Evolutionary conservation across 257 asterid species (phyloP), one percentile per base, ranked within the genome.

Genomic region (Solanum etuberosum): DNA sequence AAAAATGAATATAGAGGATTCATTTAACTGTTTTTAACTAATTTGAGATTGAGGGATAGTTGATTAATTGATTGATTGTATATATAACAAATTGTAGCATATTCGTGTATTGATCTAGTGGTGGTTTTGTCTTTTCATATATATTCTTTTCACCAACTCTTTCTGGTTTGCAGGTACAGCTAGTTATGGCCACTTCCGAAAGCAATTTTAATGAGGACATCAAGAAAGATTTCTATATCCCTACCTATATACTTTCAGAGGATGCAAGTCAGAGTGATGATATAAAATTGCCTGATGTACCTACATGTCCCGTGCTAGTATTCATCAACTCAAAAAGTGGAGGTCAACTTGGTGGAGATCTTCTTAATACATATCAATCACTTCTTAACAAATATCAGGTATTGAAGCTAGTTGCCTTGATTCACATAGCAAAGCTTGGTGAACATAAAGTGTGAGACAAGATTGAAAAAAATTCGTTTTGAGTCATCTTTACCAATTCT

Each of bases 281-380:
- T 20, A 23, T 70, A 40, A 27, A 12, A 70, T 35, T 46, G 63
- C 78, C 85, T 74, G 83, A 73, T 87, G 86, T 85, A 59, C 97
- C 98, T 7, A 92, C 91, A 57, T 95, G 95, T 88, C 99, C 98
- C 5, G 97, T 95, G 88, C 88, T 97, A 68, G 98, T 97, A 43
- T 97, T 97, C 88, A 92, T 97, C 92, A 97, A 97, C 90, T 94
- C 99, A 40, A 94, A 63, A 91, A 97, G 99, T 90, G 98, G 98
- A 74, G 98, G 99, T 86, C 99, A 97, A 91, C 94, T 97, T 32
- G 98, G 99, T 74, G 98, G 97, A 51, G 94, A 94, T 87, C 98
- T 97, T 90, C 97, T 97, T 48, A 8, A 89, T 48, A 93, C 98
- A 20, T 95, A 91, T 70, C 93, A 91, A 29, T 89, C 96, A 83